Conservation (phyloP, 2,329 filamentous ascomycete genomes). For the Verticillium alfalfae region DNA sequence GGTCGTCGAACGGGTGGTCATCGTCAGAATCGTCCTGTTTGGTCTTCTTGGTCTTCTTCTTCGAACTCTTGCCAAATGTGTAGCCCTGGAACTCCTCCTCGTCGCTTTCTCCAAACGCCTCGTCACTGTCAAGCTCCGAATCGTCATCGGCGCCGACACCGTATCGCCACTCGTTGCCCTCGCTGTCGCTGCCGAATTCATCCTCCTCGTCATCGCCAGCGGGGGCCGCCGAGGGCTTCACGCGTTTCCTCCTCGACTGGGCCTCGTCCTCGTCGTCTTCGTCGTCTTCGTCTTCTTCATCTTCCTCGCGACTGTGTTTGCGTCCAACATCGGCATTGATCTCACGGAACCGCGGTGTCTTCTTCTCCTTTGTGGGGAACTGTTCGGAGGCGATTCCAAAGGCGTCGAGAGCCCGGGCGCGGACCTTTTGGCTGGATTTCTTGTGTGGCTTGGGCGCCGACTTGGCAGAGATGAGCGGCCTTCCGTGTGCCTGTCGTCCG, state of each 20-base stretch:
- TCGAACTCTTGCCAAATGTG: slow-evolving; percentile 40
- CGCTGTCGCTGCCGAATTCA: slow-evolving; percentile 76
- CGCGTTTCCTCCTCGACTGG: slow-evolving; percentile 36
- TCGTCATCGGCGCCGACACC: slow-evolving; percentile 59
- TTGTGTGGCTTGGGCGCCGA: slow-evolving; percentile 28
- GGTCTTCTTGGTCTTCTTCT: slow-evolving; percentile 25
- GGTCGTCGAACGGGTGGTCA: slow-evolving; percentile 47
- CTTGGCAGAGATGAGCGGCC: slow-evolving; percentile 36
- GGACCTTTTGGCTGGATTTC: slow-evolving; percentile 41
- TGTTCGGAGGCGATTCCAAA: slow-evolving; percentile 52
- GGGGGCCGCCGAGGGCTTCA: slow-evolving; percentile 31
- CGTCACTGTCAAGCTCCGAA: slow-evolving; percentile 62
- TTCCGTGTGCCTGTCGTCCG: slow-evolving; percentile 53
- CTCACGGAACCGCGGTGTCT: slow-evolving; percentile 44
- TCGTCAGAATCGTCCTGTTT: slow-evolving; percentile 20
- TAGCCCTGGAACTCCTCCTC: slow-evolving; percentile 80
- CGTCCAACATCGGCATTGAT: slow-evolving; percentile 35
- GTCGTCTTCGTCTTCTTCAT: slow-evolving; percentile 32
- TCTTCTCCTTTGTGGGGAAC: slow-evolving; percentile 39
- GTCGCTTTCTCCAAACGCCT: slow-evolving; percentile 85
- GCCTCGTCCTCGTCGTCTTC: slow-evolving; percentile 49
- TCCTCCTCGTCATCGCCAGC: slow-evolving; percentile 50
- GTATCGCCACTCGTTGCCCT: slow-evolving; percentile 79
- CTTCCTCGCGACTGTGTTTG: slow-evolving; percentile 10
- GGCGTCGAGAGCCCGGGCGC: slow-evolving; percentile 48